Percentiles rank a stretch among this genome's conserved stretches.
Conservation (phyloP, 331 rosid species). For the Rhamnella rubrinervis region DNA sequence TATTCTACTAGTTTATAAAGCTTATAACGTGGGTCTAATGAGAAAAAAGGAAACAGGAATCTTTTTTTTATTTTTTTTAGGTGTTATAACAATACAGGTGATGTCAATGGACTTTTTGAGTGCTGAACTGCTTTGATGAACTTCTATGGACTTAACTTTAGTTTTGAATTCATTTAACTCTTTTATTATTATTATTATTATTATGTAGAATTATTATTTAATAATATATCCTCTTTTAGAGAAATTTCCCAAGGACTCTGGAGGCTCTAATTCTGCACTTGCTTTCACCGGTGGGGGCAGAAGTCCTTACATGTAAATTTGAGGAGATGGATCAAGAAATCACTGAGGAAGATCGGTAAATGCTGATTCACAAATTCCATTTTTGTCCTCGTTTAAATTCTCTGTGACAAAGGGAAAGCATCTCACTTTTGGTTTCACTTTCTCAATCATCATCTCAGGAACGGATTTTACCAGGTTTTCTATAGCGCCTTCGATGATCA, state of each 20-base stretch:
- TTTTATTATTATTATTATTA: neutral
- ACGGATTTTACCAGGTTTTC: constrained; percentile 66
- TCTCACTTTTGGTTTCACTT: constrained; percentile 21
- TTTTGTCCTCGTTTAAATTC: constrained; percentile 7
- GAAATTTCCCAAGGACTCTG: constrained; percentile 81
- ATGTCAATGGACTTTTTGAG: neutral
- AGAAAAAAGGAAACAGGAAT: no score
- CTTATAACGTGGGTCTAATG: neutral
- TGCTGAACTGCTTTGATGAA: neutral
- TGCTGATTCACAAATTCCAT: constrained; percentile 23
- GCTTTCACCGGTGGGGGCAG: constrained; percentile 87
- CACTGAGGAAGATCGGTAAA: constrained; percentile 68
- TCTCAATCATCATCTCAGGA: constrained; percentile 39
- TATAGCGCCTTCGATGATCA: constrained; percentile 87
- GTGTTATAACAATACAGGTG: neutral
- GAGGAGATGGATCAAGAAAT: constrained; percentile 78
- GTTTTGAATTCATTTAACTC: neutral
- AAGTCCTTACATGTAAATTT: constrained; percentile 84
- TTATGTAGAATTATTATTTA: neutral
- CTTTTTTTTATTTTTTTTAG: neutral
- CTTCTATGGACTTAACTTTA: neutral
- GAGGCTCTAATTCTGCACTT: constrained; percentile 88
- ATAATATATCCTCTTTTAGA: constrained; percentile 46
- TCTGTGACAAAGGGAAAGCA: constrained; percentile 24
- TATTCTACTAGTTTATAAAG: constrained; percentile 20